Percentiles rank a stretch among this genome's conserved stretches.
Conservation (phyloP, 352 stramenopile genomes). For the Phytophthora hibernalis region DNA sequence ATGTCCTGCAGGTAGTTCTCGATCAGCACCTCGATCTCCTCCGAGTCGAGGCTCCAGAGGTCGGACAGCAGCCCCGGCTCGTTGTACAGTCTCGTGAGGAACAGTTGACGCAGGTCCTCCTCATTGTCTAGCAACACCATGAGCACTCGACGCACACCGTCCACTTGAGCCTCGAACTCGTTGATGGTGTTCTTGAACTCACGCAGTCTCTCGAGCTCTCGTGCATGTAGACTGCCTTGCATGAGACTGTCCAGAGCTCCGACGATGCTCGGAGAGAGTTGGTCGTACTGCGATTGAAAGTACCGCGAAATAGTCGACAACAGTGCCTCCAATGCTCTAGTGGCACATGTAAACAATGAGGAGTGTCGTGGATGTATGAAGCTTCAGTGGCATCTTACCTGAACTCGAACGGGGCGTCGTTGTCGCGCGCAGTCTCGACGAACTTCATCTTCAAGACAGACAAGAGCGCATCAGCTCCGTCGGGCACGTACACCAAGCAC, state of each 20-base stretch:
- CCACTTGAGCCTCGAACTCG: conserved; percentile 75
- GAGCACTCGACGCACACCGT: conserved; percentile 60
- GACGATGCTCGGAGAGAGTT: conserved; percentile 50
- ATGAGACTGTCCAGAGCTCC: conserved; percentile 57
- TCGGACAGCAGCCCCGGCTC: conserved; percentile 43
- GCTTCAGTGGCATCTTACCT: conserved; percentile 23
- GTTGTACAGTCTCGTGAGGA: conserved; percentile 58
- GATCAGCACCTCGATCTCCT: conserved; percentile 64
- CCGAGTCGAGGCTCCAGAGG: conserved; percentile 57
- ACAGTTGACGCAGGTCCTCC: conserved; percentile 71
- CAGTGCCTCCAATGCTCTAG: conserved; percentile 57
- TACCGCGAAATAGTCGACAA: conserved; percentile 64
- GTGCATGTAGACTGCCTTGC: conserved; percentile 47
- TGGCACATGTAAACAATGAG: background rate
- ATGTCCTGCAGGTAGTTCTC: conserved; percentile 75
- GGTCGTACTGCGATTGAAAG: conserved; percentile 59
- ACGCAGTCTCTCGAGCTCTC: conserved; percentile 67
- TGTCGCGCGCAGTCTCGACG: conserved; percentile 44
- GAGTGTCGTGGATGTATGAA: background rate
- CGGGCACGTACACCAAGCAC: conserved; percentile 59
- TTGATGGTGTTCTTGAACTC: conserved; percentile 82
- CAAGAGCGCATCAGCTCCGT: conserved; percentile 47
- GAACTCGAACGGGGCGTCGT: conserved; percentile 61
- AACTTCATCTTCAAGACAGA: conserved; percentile 60
- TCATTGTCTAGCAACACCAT: conserved; percentile 81